Conservation (phyloP, 2,329 filamentous ascomycete genomes). For the Zymoseptoria pseudotritici region DNA sequence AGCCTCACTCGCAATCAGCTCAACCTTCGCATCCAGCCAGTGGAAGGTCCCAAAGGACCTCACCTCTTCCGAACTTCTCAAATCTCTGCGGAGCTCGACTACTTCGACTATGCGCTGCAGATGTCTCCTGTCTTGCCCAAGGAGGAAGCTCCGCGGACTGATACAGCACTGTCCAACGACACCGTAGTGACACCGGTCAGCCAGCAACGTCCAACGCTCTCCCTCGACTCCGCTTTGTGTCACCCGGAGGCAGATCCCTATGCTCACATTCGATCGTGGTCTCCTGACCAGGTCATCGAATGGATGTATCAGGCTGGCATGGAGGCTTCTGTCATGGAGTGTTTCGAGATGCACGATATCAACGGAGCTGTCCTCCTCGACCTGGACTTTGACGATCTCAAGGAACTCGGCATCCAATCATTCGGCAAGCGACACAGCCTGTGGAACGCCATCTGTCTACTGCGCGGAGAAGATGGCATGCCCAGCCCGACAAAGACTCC, state of each 20-base stretch:
- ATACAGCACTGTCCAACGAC: slow-evolving; percentile 35
- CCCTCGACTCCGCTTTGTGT: slow-evolving; percentile 22
- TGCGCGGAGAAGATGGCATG: slow-evolving; percentile 46
- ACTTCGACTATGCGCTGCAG: slow-evolving; percentile 49
- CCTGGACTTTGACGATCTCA: slow-evolving; percentile 82
- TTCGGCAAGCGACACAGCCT: slow-evolving; percentile 74
- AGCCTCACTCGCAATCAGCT: slow-evolving; percentile 52
- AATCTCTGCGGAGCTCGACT: slow-evolving; percentile 46
- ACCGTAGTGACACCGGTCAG: slow-evolving; percentile 18
- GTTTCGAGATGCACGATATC: slow-evolving; percentile 88
- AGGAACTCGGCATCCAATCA: slow-evolving; percentile 71
- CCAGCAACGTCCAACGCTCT: slow-evolving; percentile 16
- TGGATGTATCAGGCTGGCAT: slow-evolving; percentile 83
- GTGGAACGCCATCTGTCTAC: slow-evolving; percentile 69
- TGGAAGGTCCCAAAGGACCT: slow-evolving; percentile 75
- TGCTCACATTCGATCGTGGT: slow-evolving; percentile 53
- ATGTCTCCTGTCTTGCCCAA: slow-evolving; percentile 69
- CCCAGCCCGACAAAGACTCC: slow-evolving; percentile 40
- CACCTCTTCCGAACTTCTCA: slow-evolving; percentile 76
- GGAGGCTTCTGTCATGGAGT: slow-evolving; percentile 68
- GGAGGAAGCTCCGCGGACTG: slow-evolving; percentile 31
- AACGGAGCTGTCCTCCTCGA: slow-evolving; percentile 79
- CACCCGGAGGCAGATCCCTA: slow-evolving; percentile 10
- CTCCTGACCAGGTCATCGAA: slow-evolving; percentile 68
- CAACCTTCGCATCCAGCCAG: slow-evolving; percentile 57